Base-by-base conservation (phyloP, 306 rosid species). In the Astragalus glycyphyllos region DNA sequence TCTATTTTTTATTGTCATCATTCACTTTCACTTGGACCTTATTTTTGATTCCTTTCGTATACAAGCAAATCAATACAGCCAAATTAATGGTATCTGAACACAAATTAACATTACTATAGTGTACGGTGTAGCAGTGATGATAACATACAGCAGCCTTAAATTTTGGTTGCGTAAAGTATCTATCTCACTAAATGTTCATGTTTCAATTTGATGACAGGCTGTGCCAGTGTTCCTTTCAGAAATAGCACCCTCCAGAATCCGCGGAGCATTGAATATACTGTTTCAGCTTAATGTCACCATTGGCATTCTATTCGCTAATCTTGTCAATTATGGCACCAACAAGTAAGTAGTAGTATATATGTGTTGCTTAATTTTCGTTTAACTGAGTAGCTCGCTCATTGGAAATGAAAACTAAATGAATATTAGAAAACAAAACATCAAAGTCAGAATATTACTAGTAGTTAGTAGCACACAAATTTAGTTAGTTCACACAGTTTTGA, bases 181-280 rank as follows among this genome's bases (percentile, higher is more conserved):
- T 26, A 15, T 49, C 56, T 49, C 1, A 38, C 70, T 42, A 49
- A 23, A 12, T 6, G 10, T 40, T n/a, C n/a, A n/a, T 31, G 12
- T 13, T 26, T 46, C 1, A 4, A 49, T 65, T 38, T 76, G 57
- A 54, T 81, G 35, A 68, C 89, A 94, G 98, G 98, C 98, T 0
- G 98, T 94, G 15, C 98, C 98, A 11, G 55, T 94, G 69, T 94
- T 94, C 31, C 92, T 94, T 23, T 94, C 97, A 0, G 98, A 94
- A 77, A 94, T 94, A 4, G 97, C 99, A 8, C 99, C 99, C 1
- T 73, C 99, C 20, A 94, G 97, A 78, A 94, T 94, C 5, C 96
- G 99, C 14, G 99, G 99, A 79, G 99, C 77, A 9, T 79, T 94
- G 56, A 94, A 94, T 75, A 94, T 94, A 11, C 57, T 91, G 15